Percentiles rank a stretch among this genome's conserved stretches.
phyloP scores from a whole-genome alignment of 2,329 filamentous ascomycete species.

The Boeremia lycopersici region DNA sequence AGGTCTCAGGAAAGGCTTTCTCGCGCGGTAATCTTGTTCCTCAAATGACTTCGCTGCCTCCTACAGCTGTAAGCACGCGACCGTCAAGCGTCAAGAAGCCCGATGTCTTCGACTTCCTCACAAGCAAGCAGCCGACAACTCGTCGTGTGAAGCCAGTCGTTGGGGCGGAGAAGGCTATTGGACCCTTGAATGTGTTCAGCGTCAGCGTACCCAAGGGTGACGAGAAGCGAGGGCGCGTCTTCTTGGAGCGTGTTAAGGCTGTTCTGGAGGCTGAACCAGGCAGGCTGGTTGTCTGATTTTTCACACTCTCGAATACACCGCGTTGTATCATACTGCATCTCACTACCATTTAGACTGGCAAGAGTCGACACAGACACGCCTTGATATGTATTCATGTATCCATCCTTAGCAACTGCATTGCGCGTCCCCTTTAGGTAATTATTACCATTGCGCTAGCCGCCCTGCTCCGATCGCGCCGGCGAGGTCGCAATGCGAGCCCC shows the following conservation, averaged over 20 bases:
- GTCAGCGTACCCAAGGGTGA: slow-evolving; percentile 80
- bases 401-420: slow-evolving; percentile 1
- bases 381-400: slow-evolving; percentile 5
- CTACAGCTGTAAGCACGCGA: slow-evolving; percentile 39
- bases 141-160: slow-evolving; percentile 39
- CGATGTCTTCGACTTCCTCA: slow-evolving; percentile 84
- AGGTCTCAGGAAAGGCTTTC: slow-evolving; percentile 52
- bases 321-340: slow-evolving; percentile 37
- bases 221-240: slow-evolving; percentile 78
- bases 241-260: slow-evolving; percentile 84
- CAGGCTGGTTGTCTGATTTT: slow-evolving; percentile 43
- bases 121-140: slow-evolving; percentile 38
- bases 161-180: slow-evolving; percentile 43
- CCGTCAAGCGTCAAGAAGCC: slow-evolving; percentile 56
- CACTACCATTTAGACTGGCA: slow-evolving; percentile 11
- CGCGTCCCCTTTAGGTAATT: not conserved
- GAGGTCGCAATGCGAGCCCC: slow-evolving; percentile 5
- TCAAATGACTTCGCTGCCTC: slow-evolving; percentile 63
- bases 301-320: slow-evolving; percentile 19
- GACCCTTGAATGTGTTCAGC: slow-evolving; percentile 77
- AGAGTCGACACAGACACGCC: not conserved
- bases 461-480: slow-evolving; percentile 11
- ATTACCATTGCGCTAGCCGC: not conserved
- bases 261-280: slow-evolving; percentile 62
- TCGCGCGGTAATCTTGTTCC: slow-evolving; percentile 72